Evolutionary conservation across 768 basidiomycete genomes (phyloP).

Genomic region (Mycena leptocephala): DNA sequence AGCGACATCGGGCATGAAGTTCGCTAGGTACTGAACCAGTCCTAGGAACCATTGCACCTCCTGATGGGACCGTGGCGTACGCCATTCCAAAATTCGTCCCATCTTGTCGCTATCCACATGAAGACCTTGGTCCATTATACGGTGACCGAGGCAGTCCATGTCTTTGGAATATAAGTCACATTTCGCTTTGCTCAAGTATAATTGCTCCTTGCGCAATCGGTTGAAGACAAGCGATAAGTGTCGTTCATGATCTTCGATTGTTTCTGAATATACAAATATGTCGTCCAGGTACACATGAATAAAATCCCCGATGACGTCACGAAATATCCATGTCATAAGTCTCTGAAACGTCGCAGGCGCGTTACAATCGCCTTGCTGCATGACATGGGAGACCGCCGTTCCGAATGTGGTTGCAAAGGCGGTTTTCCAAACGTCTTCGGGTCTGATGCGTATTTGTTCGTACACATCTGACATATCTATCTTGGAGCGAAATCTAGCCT

Average conservation of each 20-base stretch:
- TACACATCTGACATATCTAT: constrained; percentile 44
- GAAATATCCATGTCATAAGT: constrained; percentile 47
- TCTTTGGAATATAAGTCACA: background rate
- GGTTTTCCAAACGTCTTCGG: constrained; percentile 33
- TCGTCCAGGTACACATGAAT: constrained; percentile 55
- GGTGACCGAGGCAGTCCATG: background rate
- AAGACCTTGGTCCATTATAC: background rate
- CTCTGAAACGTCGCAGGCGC: no score
- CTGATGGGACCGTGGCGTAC: background rate
- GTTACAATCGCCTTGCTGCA: constrained; percentile 50
- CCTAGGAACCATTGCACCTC: background rate
- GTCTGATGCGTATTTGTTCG: constrained; percentile 41
- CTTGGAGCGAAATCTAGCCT: no score
- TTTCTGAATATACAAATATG: constrained; percentile 26
- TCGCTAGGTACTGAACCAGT: background rate
- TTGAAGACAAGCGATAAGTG: background rate
- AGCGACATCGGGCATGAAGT: constrained; percentile 2
- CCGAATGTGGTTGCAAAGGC: constrained; percentile 42
- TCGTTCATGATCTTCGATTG: background rate
- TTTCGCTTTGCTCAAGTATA: background rate
- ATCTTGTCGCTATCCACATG: background rate
- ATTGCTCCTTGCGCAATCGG: background rate
- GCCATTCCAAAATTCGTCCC: no score
- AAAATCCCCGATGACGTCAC: constrained; percentile 42
- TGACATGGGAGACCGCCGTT: constrained; percentile 41